Percentiles rank a stretch among this genome's conserved stretches.
These are phyloP conservation scores for Lentithecium fluviatile DNA, from an alignment of 495 filamentous ascomycete species.

Conservation along the genomic window DNA sequence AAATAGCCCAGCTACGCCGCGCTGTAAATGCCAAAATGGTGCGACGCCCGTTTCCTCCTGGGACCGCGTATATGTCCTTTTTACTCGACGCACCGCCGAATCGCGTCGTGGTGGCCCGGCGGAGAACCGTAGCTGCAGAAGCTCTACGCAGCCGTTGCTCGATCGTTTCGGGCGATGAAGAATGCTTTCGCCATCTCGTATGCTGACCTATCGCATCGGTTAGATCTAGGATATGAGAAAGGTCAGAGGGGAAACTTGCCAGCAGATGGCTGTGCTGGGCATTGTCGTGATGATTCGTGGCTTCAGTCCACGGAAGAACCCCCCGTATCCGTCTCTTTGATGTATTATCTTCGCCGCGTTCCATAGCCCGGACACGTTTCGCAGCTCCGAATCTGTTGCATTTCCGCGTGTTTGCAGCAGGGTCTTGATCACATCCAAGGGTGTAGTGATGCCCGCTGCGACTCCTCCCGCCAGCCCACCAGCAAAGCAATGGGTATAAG, in stretches of 20 bases:
- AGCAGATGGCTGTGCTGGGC: constrained; percentile 98
- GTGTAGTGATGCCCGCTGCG: constrained; percentile 89
- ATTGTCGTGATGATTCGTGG: constrained; percentile 94
- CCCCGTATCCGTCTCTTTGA: constrained; percentile 74
- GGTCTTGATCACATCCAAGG: constrained; percentile 97
- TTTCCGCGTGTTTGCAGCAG: constrained; percentile 89
- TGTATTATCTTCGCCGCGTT: constrained; percentile 81
- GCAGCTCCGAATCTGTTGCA: constrained; percentile 74
- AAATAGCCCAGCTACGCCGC: constrained; percentile 18
- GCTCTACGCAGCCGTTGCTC: neutral
- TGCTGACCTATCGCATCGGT: constrained; percentile 55
- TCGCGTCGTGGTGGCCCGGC: too few relatives aligned
- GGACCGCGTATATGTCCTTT: neutral
- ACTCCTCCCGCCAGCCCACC: constrained; percentile 91
- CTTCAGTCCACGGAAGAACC: constrained; percentile 89
- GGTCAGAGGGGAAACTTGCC: constrained; percentile 56
- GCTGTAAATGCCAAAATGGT: constrained; percentile 15
- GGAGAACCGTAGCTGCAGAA: too few relatives aligned
- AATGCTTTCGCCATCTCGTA: constrained; percentile 80
- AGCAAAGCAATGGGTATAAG: constrained; percentile 84
- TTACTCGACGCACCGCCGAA: too few relatives aligned
- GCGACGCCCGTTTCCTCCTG: neutral
- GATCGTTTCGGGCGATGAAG: constrained; percentile 51
- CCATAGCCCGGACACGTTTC: constrained; percentile 78
- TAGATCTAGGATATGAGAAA: constrained; percentile 19